phyloP scores from a whole-genome alignment of 2,329 filamentous ascomycete species.

The Cordyceps pruinosa region DNA sequence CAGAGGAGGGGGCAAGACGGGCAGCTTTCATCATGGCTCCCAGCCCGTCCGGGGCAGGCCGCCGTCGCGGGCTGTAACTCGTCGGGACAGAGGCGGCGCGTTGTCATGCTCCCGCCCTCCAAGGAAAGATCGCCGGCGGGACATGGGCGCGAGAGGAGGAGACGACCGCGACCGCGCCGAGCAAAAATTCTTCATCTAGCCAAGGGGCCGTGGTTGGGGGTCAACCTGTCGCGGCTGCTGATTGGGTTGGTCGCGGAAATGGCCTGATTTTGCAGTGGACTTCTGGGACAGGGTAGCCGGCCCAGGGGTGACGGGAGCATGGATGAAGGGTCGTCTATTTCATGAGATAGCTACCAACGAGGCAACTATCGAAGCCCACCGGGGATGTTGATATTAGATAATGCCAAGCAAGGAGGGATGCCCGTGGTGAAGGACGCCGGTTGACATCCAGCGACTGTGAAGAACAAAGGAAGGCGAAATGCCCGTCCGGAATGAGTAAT shows the following conservation, averaged over 20 bases:
- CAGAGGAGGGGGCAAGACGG: neutral
- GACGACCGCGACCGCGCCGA: neutral
- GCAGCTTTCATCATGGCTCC: neutral
- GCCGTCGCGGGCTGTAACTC: too few species aligned
- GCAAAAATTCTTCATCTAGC: neutral
- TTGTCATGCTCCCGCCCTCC: too few species aligned
- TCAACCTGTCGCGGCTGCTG: neutral
- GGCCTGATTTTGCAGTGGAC: conserved; percentile 1
- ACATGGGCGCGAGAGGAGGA: too few species aligned
- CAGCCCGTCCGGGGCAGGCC: neutral
- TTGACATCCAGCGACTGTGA: too few species aligned
- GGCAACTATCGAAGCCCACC: neutral
- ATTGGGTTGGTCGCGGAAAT: neutral
- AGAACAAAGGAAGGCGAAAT: too few species aligned
- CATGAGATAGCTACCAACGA: neutral
- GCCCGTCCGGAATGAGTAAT: too few species aligned
- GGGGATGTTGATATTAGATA: too few species aligned
- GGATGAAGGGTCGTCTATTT: neutral
- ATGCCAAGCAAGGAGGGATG: too few species aligned
- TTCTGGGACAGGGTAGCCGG: neutral
- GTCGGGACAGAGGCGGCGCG: too few species aligned
- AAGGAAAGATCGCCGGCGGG: too few species aligned
- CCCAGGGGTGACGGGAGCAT: neutral
- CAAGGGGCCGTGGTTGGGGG: neutral
- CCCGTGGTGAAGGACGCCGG: too few species aligned